Conservation (phyloP, 768 basidiomycete genomes). For the Cubamyces sp. region DNA sequence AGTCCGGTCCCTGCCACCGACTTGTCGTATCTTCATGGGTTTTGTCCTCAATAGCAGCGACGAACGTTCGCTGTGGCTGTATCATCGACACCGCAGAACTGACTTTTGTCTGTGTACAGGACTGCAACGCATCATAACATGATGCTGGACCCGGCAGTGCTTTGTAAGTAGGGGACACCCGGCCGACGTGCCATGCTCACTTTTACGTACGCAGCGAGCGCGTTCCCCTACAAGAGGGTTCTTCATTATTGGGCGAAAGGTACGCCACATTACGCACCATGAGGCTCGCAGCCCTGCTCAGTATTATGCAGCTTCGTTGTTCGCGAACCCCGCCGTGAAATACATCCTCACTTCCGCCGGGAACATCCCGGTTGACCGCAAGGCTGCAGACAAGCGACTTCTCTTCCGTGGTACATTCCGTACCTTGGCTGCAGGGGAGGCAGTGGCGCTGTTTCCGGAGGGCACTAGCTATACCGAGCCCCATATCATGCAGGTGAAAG, state of each 20-base stretch:
- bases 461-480: slow-evolving; percentile 95
- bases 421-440: slow-evolving; percentile 74
- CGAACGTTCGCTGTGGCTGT: too few relatives aligned
- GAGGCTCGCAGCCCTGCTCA: slow-evolving; percentile 4
- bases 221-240: slow-evolving; percentile 79
- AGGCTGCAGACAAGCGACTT: slow-evolving; percentile 87
- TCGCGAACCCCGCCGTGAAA: slow-evolving; percentile 73
- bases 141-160: slow-evolving; percentile 86
- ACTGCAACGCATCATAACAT: slow-evolving; percentile 92
- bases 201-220: slow-evolving; percentile 51
- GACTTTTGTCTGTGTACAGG: slow-evolving; percentile 40
- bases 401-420: slow-evolving; percentile 91
- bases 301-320: slow-evolving; percentile 64
- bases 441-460: slow-evolving; percentile 93
- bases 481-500: slow-evolving; percentile 88
- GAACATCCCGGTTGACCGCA: slow-evolving; percentile 97
- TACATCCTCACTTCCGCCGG: slow-evolving; percentile 86
- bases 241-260: slow-evolving; percentile 97
- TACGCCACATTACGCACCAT: slow-evolving; percentile 33
- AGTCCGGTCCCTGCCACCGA: not conserved
- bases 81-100: not conserved
- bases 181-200: not conserved
- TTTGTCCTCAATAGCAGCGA: too few relatives aligned
- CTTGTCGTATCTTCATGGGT: not conserved
- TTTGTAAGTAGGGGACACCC: slow-evolving; percentile 58